phyloP scores from a whole-genome alignment of 148 eudicot genomes.

The Arctostaphylos glauca region DNA sequence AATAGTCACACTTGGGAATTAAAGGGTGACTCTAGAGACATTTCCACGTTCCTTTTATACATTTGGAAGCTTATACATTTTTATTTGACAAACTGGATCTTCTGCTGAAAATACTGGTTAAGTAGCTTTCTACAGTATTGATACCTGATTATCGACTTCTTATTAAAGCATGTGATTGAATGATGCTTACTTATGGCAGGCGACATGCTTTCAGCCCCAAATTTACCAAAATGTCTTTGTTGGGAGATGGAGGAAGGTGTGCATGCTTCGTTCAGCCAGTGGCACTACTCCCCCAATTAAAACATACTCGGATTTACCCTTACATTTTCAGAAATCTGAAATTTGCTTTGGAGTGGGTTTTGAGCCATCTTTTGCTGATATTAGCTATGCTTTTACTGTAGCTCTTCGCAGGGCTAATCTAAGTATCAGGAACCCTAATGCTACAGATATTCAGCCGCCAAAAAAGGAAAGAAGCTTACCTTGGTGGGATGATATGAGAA shows the following conservation, averaged over 20 bases:
- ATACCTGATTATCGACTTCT: slow-evolving; percentile 2
- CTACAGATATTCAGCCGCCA: slow-evolving; percentile 51
- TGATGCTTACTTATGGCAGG: slow-evolving; percentile 44
- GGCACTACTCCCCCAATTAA: slow-evolving; percentile 97
- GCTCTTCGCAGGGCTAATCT: slow-evolving; percentile 98
- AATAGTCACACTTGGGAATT: not conserved
- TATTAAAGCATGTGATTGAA: slow-evolving; percentile 9
- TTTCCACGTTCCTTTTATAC: not conserved
- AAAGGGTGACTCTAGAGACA: not conserved
- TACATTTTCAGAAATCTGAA: slow-evolving; percentile 84
- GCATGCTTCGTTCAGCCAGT: slow-evolving; percentile 84
- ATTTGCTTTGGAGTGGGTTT: slow-evolving; percentile 86
- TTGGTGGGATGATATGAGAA: slow-evolving; percentile 99
- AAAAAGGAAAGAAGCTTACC: slow-evolving; percentile 95
- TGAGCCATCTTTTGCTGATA: slow-evolving; percentile 89
- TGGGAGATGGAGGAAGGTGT: slow-evolving; percentile 92
- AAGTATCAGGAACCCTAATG: slow-evolving; percentile 73
- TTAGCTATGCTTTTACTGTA: slow-evolving; percentile 91
- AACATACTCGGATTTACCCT: slow-evolving; percentile 75
- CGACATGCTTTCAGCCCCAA: slow-evolving; percentile 98
- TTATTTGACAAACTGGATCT: not conserved
- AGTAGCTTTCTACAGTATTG: not conserved
- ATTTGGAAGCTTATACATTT: not conserved
- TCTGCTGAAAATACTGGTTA: slow-evolving; percentile 1
- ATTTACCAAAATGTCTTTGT: slow-evolving; percentile 74